Evolutionary conservation across 257 asterid genomes (phyloP), one percentile per base, ranked within the genome.

Genomic region (Fraxinus excelsior): DNA sequence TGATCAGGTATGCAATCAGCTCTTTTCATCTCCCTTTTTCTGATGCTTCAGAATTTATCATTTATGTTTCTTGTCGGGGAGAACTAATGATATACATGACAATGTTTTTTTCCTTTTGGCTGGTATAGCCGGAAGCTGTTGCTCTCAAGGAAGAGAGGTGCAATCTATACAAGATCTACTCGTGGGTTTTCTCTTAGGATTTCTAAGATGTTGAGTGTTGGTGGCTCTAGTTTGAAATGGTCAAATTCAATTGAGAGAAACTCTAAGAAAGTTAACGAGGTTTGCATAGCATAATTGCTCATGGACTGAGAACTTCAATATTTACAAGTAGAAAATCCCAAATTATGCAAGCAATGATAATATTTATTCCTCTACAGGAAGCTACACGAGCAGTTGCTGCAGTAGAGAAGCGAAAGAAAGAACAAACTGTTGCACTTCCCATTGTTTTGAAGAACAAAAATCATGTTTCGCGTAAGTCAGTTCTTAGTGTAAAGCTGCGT

Each of bases 141-240:
- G 81, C 82, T 91, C 31, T 82, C 97, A 74, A 87, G 90, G 74
- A 96, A 87, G 83, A 86, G 97, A 83, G 92, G 93, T 76, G 90
- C 99, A 58, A 72, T 91, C 75, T 96, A 96, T 85, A 91, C 90
- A 70, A 93, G 93, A 83, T 91, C 99, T 40, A 74, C 81, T 46
- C 87, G 85, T 84, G 98, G 99, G 29, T 94, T 90, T 78, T 91
- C 98, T 80, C 96, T 96, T 62, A 84, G 77, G 83, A 88, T 90
- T 83, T 91, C 97, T 72, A 87, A 91, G 88, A 92, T 91, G 56
- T 76, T 89, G 72, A 84, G 97, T 85, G 93, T 89, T 82, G 85
- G 91, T 77, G 94, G 97, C 37, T 77, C 90, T 76, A 91, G 91
- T 83, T 87, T 93, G 81, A 96, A 93, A 93, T 95, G 98, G 99